Evolutionary conservation across 2,329 filamentous ascomycete species (phyloP).

Genomic region (Fonsecaea pedrosoi): DNA sequence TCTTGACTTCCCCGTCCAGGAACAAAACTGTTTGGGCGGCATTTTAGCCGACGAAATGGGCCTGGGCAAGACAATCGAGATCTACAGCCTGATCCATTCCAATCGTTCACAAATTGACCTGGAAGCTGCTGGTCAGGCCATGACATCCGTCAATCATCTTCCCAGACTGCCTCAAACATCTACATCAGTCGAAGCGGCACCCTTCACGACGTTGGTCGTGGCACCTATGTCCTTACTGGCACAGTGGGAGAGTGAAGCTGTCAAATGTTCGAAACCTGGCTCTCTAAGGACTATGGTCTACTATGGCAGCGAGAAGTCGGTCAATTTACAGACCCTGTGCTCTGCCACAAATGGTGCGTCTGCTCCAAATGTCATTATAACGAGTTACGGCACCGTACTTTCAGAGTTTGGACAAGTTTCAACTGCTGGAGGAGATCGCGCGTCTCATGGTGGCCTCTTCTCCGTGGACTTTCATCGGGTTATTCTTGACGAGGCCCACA

Average conservation of each 20-base stretch:
- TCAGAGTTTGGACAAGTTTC: constrained; percentile 84
- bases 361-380: constrained; percentile 90
- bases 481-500: constrained; percentile 93
- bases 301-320: constrained; percentile 84
- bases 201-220: constrained; percentile 91
- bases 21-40: constrained; percentile 92
- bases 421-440: constrained; percentile 69
- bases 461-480: constrained; percentile 93
- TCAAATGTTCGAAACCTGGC: constrained; percentile 84
- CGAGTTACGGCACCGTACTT: constrained; percentile 88
- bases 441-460: constrained; percentile 76
- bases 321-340: constrained; percentile 80
- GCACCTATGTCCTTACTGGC: constrained; percentile 95
- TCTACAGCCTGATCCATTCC: constrained; percentile 90
- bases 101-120: constrained; percentile 67
- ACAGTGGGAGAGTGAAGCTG: constrained; percentile 95
- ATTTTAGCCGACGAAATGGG: constrained; percentile 97
- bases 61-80: constrained; percentile 96
- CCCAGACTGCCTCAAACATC: constrained; percentile 66
- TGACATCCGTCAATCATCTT: constrained; percentile 64
- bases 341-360: constrained; percentile 73
- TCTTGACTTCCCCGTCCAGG: constrained; percentile 87
- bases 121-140: constrained; percentile 43
- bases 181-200: constrained; percentile 69
- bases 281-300: constrained; percentile 87